These are phyloP conservation scores for Psilocybe sp. DNA, from an alignment of 768 basidiomycete genomes.

Conservation along the genomic window DNA sequence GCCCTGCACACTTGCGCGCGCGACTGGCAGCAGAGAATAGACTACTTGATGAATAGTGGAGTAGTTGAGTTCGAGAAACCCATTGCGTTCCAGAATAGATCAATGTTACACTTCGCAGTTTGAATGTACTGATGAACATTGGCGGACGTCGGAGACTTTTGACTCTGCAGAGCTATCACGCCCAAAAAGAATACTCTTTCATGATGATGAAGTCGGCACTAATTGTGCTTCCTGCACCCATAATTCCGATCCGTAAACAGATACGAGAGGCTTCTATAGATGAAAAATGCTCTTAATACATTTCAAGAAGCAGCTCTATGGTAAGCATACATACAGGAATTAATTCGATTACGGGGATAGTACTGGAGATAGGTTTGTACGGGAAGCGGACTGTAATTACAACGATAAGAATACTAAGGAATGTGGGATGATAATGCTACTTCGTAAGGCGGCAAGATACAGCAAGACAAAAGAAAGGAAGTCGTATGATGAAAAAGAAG, in stretches of 20 bases:
- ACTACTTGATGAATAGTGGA: constrained; percentile 7
- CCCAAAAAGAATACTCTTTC: too few relatives aligned
- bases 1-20: constrained; percentile 43
- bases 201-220: too few relatives aligned
- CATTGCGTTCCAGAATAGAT: too few relatives aligned
- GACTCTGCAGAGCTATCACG: too few relatives aligned
- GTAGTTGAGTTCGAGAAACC: not conserved
- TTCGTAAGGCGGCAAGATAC: constrained; percentile 14
- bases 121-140: too few relatives aligned
- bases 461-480: constrained; percentile 17
- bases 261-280: too few relatives aligned
- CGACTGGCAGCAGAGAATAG: constrained; percentile 33
- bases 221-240: too few relatives aligned
- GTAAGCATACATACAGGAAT: not conserved
- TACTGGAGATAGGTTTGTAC: constrained; percentile 13
- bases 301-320: too few relatives aligned
- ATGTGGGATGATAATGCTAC: constrained; percentile 15
- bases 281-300: too few relatives aligned
- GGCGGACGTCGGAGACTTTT: too few relatives aligned
- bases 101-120: too few relatives aligned
- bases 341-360: constrained; percentile 15
- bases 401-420: constrained; percentile 15
- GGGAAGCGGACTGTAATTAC: constrained; percentile 9
- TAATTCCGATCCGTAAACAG: too few relatives aligned
- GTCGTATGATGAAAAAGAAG: constrained; percentile 16